phyloP scores from a whole-genome alignment of 768 basidiomycete genomes.

The Pulveroboletus sp. region DNA sequence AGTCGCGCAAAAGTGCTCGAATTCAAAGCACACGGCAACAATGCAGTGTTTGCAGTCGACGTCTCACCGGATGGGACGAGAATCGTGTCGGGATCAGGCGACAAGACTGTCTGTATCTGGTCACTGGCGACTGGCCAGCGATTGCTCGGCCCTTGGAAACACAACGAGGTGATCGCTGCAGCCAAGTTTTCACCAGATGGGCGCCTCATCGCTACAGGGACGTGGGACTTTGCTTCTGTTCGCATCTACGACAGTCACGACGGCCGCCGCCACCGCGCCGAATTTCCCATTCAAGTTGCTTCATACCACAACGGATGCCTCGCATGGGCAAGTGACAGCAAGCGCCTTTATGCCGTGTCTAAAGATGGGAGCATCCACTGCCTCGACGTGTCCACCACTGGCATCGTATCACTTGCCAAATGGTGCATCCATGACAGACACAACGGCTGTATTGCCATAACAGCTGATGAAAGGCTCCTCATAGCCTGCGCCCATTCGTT shows the following conservation, averaged over 20 bases:
- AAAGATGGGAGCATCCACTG: background rate
- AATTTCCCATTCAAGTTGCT: background rate
- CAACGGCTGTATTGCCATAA: background rate
- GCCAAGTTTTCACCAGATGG: constrained; percentile 13
- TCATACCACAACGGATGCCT: background rate
- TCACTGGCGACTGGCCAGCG: background rate
- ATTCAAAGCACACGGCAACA: background rate
- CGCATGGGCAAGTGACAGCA: constrained; percentile 2
- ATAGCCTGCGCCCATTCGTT: no score
- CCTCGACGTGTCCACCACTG: background rate
- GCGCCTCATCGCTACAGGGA: background rate
- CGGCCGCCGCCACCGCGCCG: background rate
- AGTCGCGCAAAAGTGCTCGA: no score
- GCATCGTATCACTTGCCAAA: background rate
- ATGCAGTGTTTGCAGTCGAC: background rate
- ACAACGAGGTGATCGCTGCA: background rate
- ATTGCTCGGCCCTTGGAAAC: background rate
- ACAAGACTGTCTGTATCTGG: constrained; percentile 4
- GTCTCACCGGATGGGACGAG: constrained; percentile 5
- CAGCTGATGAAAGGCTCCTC: background rate
- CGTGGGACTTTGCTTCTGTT: background rate
- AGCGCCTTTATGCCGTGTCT: background rate
- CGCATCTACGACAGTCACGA: constrained; percentile 1
- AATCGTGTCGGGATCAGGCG: background rate
- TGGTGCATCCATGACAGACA: background rate